Conservation (phyloP, 306 rosid genomes). For the Malus asiatica region DNA sequence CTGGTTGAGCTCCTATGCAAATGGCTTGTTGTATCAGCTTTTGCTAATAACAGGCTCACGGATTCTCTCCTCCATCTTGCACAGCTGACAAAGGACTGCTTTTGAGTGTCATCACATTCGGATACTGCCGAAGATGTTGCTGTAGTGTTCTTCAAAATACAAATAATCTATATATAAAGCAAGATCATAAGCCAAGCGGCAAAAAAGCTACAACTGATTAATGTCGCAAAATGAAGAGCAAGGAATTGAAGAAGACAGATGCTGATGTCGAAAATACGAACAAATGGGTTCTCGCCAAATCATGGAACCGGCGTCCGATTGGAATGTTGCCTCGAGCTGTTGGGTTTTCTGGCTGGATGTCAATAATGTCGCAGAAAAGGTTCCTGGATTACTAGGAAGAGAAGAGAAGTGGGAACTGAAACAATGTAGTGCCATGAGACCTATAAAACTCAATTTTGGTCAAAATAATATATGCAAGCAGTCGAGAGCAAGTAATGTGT, state of each 20-base stretch:
- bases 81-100: slow-evolving; percentile 36
- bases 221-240: slow-evolving; percentile 32
- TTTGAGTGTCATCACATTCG: slow-evolving; percentile 29
- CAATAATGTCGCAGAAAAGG: not conserved
- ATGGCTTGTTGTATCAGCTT: slow-evolving; percentile 52
- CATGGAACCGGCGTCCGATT: slow-evolving; percentile 83
- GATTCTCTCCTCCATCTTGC: slow-evolving; percentile 52
- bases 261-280: slow-evolving; percentile 19
- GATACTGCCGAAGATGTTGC: slow-evolving; percentile 22
- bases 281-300: slow-evolving; percentile 53
- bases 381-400: slow-evolving; percentile 13
- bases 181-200: slow-evolving; percentile 48
- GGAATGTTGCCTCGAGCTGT: slow-evolving; percentile 74
- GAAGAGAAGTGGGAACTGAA: slow-evolving; percentile 24
- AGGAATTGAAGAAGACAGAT: slow-evolving; percentile 14
- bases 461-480: not conserved
- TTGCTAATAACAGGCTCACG: slow-evolving; percentile 55
- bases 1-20: slow-evolving; percentile 48
- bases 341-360: slow-evolving; percentile 60
- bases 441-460: not conserved
- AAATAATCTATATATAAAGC: slow-evolving; percentile 23
- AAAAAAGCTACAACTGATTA: slow-evolving; percentile 49
- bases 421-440: slow-evolving; percentile 35
- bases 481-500: not conserved
- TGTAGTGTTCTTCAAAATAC: slow-evolving; percentile 2